Base-by-base conservation (phyloP, 2,329 filamentous ascomycete genomes). In the Apiospora rasikravindrae region DNA sequence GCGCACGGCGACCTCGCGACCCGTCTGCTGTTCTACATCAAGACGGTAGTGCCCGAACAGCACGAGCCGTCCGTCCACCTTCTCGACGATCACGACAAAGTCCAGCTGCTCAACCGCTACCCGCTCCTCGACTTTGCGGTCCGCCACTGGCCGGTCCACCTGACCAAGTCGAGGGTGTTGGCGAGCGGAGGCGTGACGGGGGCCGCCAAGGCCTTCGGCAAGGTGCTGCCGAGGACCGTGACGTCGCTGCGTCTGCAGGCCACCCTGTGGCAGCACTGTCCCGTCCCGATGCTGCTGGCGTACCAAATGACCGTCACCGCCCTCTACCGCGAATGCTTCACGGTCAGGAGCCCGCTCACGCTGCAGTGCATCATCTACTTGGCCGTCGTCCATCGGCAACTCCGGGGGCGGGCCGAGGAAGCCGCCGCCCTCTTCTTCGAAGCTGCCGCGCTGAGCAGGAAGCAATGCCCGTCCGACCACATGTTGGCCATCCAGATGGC, bases 21-120 rank as follows among this genome's bases (percentile, higher is more conserved):
- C 4, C 74, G 82, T 5, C 75, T 83, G 2, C 75, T 83, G 33
- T 40, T 80, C 7, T 84, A 83, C 70, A 77, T 80, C 51, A 83
- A 81, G 71, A 72, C 45, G 4, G 76, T 53, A 13, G 73, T 82
- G 0, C 77, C 76, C 3, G 76, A 81, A 24, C 74, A 79, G 33
- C 75, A 79, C 11, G 81, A 83, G 67, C 78, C 78, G 1, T 81
- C 81, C 1, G 57, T 82, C 4, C 73, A 72, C 0, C 73, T 77
- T 7, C 70, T 82, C 16, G 78, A 80, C 49, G 51, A 69, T 2
- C 74, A 80, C 19, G 78, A 80, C 22, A 77, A 75, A 2, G 74
- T 71, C 26, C 70, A 76, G 10, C 71, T 80, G 0, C 45, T 83
- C 26, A 73, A 51, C 47, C 71, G 70, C 13, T 72, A 73, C 61